Evolutionary conservation across 768 basidiomycete genomes (phyloP).

Genomic region (Strobilomyces echinocephalus): DNA sequence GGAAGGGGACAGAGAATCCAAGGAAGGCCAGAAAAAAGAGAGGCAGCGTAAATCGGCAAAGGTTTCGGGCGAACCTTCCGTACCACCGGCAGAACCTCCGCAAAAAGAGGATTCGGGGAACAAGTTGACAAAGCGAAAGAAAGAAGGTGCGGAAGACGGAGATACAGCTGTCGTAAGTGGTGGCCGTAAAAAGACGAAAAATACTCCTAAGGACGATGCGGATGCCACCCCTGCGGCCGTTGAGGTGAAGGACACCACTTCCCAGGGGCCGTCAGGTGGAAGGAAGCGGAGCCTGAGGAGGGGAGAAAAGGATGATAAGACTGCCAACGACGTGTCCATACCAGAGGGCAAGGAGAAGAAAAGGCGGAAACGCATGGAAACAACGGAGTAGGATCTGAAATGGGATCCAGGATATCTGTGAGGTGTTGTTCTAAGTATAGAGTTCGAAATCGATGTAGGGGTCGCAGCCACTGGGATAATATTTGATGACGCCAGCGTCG

Average conservation of each 20-base stretch:
- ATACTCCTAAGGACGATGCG: constrained; percentile 12
- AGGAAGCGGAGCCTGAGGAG: constrained; percentile 30
- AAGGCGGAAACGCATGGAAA: constrained; percentile 25
- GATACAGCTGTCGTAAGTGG: constrained; percentile 5
- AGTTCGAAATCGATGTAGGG: not conserved
- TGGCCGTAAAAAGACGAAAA: constrained; percentile 27
- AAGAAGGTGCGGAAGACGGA: constrained; percentile 10
- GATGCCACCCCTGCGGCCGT: constrained; percentile 2
- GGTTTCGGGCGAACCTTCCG: constrained; percentile 17
- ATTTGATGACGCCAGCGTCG: not conserved
- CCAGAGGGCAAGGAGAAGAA: constrained; percentile 27
- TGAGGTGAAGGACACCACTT: constrained; percentile 10
- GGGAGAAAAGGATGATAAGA: constrained; percentile 10
- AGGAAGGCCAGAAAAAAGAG: constrained; percentile 13
- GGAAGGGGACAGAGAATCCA: not conserved
- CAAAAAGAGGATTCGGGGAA: constrained; percentile 10
- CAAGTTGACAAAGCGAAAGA: constrained; percentile 35
- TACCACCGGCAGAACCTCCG: constrained; percentile 9
- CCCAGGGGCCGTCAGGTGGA: constrained; percentile 10
- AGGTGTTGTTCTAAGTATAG: no score
- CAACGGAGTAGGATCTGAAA: not conserved
- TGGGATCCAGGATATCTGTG: no score
- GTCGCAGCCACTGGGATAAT: not conserved
- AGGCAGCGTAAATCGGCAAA: constrained; percentile 17
- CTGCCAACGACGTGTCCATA: constrained; percentile 9